Evolutionary conservation across 352 stramenopile genomes (phyloP).

Genomic region (Phytophthora quininea): DNA sequence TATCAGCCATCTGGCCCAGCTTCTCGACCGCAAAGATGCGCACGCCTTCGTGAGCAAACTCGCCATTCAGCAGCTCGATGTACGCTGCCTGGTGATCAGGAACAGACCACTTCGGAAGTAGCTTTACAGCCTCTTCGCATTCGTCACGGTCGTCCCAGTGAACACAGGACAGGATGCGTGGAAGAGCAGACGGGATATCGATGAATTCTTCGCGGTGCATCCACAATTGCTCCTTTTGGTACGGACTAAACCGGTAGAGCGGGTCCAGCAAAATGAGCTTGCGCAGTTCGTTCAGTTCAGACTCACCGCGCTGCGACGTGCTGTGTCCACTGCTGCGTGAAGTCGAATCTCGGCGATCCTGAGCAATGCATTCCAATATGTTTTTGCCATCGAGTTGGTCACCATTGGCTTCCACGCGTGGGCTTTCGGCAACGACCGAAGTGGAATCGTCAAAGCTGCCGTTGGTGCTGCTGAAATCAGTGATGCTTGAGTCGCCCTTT

Average conservation of each 20-base stretch:
- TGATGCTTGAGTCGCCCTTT: constrained; percentile 52
- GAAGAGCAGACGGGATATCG: constrained; percentile 70
- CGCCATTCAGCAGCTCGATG: constrained; percentile 80
- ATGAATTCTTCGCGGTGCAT: constrained; percentile 82
- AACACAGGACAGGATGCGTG: constrained; percentile 82
- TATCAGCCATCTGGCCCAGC: constrained; percentile 85
- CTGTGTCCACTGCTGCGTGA: constrained; percentile 65
- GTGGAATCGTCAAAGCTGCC: constrained; percentile 45
- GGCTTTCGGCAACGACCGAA: constrained; percentile 26
- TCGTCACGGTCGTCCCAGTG: constrained; percentile 82
- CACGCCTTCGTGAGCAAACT: constrained; percentile 79
- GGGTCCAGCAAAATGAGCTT: constrained; percentile 84
- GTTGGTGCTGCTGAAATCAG: constrained; percentile 32
- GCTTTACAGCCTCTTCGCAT: constrained; percentile 65
- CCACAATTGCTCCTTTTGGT: constrained; percentile 87
- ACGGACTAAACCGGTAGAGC: constrained; percentile 79
- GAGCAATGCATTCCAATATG: constrained; percentile 46
- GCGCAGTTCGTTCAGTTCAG: constrained; percentile 67
- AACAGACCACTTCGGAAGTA: constrained; percentile 72
- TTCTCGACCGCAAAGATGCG: constrained; percentile 80
- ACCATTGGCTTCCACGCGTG: constrained; percentile 51
- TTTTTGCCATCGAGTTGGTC: constrained; percentile 64
- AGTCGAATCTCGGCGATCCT: constrained; percentile 63
- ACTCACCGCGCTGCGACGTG: constrained; percentile 47
- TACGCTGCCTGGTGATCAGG: constrained; percentile 83